Base-by-base conservation (phyloP, 106 monocot genomes). In the Amphibolis antarctica region DNA sequence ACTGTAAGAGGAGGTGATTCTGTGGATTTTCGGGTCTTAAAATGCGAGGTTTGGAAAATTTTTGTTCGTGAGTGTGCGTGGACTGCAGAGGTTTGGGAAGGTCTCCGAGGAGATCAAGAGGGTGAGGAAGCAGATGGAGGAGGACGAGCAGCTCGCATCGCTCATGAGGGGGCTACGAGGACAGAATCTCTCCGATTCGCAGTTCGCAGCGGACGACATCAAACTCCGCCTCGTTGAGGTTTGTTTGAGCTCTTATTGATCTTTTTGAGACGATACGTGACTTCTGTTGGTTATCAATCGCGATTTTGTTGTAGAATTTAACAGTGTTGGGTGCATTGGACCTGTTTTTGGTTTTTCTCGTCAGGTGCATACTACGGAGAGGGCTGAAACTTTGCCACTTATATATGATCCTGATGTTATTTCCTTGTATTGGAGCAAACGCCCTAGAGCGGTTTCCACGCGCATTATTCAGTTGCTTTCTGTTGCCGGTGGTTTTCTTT, bases 401-500 rank as follows among this genome's bases (percentile, higher is more conserved):
- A 85, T 98, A 28, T 98, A 98, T 70, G 76, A 83, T 71, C 98
- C 98, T 44, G 85, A 87, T 53, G 77, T 82, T 25, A 91, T 98
- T 31, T 70, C 87, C 15, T 43, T 76, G 11, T 91, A 98, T 63
- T 98, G 98, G 98, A 78, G 98, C 51, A 91, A 64, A 54, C 82
- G 86, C 42, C 98, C 98, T 13, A 67, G 80, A 76, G 86, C 98
- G 53, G 91, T 98, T 77, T 87, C 87, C 30, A 98, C 98, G 62
- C 87, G 98, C 43, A 82, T 91, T 59, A 60, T 98, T 59, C 98
- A 98, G 29, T 71, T 98, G 70, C 61, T 91, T 7, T 85, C 91
- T 67, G 90, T 98, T 56, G 91, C 98, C 71, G 98, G 98, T 68
- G 87, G 91, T 42, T 98, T 98, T 71, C 77, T 91, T 10, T 91